phyloP scores from a whole-genome alignment of 2,329 filamentous ascomycete genomes.

The Monosporascus sp. region DNA sequence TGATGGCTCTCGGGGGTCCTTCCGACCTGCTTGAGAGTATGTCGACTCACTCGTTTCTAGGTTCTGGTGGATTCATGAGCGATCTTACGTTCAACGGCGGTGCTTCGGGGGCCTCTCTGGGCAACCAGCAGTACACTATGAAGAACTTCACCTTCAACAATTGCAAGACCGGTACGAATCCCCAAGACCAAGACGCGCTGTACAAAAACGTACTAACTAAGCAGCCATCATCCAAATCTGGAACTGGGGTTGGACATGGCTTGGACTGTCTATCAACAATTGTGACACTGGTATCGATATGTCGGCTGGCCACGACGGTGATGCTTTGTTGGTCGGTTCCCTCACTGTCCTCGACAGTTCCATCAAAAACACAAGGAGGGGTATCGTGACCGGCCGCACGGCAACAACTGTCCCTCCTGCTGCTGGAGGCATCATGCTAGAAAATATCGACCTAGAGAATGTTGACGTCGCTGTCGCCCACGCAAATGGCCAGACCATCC shows the following conservation, averaged over 20 bases:
- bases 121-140: conserved; percentile 66
- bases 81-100: conserved; percentile 61
- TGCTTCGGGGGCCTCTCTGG: conserved; percentile 55
- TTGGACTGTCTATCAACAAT: conserved; percentile 54
- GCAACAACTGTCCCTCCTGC: conserved; percentile 31
- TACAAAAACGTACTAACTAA: neutral
- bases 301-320: conserved; percentile 35
- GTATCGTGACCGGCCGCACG: conserved; percentile 58
- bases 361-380: conserved; percentile 57
- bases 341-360: conserved; percentile 66
- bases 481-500: conserved; percentile 34
- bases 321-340: conserved; percentile 59
- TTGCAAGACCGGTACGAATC: conserved; percentile 46
- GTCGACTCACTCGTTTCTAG: conserved; percentile 14
- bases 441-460: conserved; percentile 36
- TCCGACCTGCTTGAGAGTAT: conserved; percentile 7
- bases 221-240: conserved; percentile 62
- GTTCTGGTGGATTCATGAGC: conserved; percentile 37
- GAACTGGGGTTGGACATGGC: conserved; percentile 70
- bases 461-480: conserved; percentile 35
- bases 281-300: conserved; percentile 58
- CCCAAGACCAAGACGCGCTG: neutral
- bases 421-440: conserved; percentile 54
- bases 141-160: conserved; percentile 61
- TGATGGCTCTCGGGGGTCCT: conserved; percentile 8